A percentile compares a stretch with the other conserved stretches of the same genome.
phyloP scores from a whole-genome alignment of 2,329 filamentous ascomycete genomes.

The Monilinia aucupariae region DNA sequence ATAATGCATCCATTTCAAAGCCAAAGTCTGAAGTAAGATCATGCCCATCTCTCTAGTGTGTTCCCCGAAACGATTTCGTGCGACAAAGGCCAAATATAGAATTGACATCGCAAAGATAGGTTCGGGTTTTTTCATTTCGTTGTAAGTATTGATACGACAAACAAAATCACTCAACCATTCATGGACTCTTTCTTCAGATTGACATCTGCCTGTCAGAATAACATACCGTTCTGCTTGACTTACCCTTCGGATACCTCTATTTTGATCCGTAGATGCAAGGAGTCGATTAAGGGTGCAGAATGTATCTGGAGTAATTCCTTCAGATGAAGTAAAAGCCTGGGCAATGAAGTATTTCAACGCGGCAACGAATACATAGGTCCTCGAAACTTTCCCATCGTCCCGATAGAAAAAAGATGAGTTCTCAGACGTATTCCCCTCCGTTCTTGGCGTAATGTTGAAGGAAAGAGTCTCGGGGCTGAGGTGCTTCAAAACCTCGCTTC shows the following conservation, averaged over 20 bases:
- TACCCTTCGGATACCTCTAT: not conserved
- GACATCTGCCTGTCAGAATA: not conserved
- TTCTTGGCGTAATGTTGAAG: not conserved
- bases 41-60: not conserved
- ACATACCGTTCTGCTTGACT: not conserved
- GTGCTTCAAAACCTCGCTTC: not conserved
- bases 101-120: not conserved
- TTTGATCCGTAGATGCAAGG: not conserved
- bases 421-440: not conserved
- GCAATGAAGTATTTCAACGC: not conserved
- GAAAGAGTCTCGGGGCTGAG: not conserved
- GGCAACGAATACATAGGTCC: not conserved
- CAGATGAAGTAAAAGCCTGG: not conserved
- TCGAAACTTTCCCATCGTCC: not conserved
- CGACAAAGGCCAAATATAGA: not conserved
- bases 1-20: slow-evolving; percentile 2
- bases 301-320: not conserved
- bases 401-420: not conserved
- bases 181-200: not conserved
- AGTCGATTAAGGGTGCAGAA: not conserved
- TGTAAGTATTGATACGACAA: not conserved
- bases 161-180: not conserved
- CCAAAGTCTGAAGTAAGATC: not conserved
- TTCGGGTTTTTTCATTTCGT: not conserved
- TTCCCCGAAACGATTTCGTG: not conserved